Conservation (phyloP, 2,329 filamentous ascomycete genomes). For the Sporothrix mexicana region DNA sequence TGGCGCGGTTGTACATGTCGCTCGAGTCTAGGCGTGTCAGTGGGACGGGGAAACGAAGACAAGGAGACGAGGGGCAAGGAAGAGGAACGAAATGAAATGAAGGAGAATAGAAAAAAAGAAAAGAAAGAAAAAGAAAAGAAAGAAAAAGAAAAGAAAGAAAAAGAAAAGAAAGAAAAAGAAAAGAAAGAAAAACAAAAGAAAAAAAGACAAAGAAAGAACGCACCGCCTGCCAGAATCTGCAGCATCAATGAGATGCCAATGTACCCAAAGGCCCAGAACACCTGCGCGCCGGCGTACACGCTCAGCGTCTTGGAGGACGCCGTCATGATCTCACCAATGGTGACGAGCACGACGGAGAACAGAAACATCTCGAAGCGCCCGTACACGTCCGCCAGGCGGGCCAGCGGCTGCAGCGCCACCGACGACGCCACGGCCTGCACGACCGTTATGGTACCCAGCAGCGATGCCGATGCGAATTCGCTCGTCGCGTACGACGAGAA, state of each 20-base stretch:
- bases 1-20: neutral
- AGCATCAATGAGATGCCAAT: neutral
- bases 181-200: too few species aligned
- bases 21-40: neutral
- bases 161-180: too few species aligned
- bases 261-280: neutral
- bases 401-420: neutral
- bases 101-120: too few species aligned
- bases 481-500: neutral
- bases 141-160: too few species aligned
- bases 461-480: neutral
- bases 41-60: too few species aligned
- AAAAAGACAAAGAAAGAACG: too few species aligned
- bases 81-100: too few species aligned
- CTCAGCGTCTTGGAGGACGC: neutral
- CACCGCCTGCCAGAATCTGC: neutral
- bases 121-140: too few species aligned
- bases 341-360: neutral
- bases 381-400: neutral
- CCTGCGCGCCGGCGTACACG: neutral
- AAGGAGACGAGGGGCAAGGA: too few species aligned
- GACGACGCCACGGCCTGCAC: neutral
- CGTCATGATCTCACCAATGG: neutral
- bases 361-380: neutral
- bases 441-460: neutral